Evolutionary conservation across 345 rosid genomes (phyloP).

Genomic region (Ailanthus altissimus): DNA sequence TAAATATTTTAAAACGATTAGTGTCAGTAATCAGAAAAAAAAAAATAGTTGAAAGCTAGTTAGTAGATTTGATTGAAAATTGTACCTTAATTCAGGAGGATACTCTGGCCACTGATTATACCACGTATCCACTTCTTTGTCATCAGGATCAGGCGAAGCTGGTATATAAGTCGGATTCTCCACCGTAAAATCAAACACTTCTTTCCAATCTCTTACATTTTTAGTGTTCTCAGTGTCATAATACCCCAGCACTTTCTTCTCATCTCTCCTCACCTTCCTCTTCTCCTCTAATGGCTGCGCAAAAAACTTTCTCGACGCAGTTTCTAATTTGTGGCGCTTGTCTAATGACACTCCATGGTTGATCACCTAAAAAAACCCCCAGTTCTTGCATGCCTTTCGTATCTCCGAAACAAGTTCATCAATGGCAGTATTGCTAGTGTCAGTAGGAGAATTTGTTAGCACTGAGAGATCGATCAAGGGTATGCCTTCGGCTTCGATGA

Average conservation of each 20-base stretch:
- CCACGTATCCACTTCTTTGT: constrained; percentile 16
- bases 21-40: no score
- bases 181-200: constrained; percentile 39
- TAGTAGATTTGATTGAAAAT: no score
- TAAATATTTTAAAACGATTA: no score
- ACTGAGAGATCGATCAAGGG: no score
- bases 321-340: constrained; percentile 15
- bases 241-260: constrained; percentile 33
- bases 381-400: constrained; percentile 40
- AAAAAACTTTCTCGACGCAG: constrained; percentile 30
- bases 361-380: constrained; percentile 47
- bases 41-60: no score
- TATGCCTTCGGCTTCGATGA: no score
- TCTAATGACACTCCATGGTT: constrained; percentile 47
- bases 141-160: constrained; percentile 28
- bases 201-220: constrained; percentile 21
- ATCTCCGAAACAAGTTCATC: constrained; percentile 30
- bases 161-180: constrained; percentile 24
- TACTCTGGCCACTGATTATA: constrained; percentile 15
- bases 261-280: constrained; percentile 36
- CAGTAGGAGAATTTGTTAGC: constrained; percentile 23
- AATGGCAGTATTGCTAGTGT: neutral
- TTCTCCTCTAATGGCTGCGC: constrained; percentile 38
- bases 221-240: constrained; percentile 47
- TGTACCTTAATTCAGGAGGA: constrained; percentile 27